Base-by-base conservation (phyloP, 306 rosid genomes). In the Prunus mume region DNA sequence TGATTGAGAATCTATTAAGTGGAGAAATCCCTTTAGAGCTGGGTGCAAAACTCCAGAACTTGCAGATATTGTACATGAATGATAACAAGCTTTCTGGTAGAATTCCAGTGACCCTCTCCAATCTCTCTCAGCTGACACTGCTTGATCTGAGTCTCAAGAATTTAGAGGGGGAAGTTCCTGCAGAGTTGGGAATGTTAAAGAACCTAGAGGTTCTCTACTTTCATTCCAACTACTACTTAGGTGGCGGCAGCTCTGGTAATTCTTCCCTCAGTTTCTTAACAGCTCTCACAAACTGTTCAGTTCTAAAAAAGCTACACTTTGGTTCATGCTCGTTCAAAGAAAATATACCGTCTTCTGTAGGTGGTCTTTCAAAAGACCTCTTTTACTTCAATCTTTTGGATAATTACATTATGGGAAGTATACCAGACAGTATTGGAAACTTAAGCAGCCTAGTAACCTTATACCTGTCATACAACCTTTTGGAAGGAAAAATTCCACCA, bases 391-490 rank as follows among this genome's bases (percentile, higher is more conserved):
- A 34, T 34, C 41, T 34, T 34, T 32, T 32, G 6, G 6, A 32
- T 32, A 32, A 32, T 32, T 32, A 4, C 34, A 32, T 32, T 34
- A 25, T 62, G 7, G 84, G 76, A 69, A 32, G 72, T 20, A 74
- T 75, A 62, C 84, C 84, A 5, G 72, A 80, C 47, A 80, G 80
- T 51, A 52, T 80, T 3, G 80, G 84, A 50, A 75, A 80, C 80
- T 75, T 80, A 32, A 80, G 67, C 67, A 22, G 61, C 73, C 72
- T 80, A 27, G 84, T 80, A 12, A 24, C 68, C 51, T 32, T 75
- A 25, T 50, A 49, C 61, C 27, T 74, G 55, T 80, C 69, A 52
- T 2, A 12, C 22, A 75, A 80, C 73, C 12, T 25, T 12, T 69
- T 80, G 41, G 68, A 69, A 38, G 80, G 80, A 61, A 25, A 52